These are phyloP conservation scores for Kwoniella heveanensis DNA, from an alignment of 768 basidiomycete species.

Conservation along the genomic window DNA sequence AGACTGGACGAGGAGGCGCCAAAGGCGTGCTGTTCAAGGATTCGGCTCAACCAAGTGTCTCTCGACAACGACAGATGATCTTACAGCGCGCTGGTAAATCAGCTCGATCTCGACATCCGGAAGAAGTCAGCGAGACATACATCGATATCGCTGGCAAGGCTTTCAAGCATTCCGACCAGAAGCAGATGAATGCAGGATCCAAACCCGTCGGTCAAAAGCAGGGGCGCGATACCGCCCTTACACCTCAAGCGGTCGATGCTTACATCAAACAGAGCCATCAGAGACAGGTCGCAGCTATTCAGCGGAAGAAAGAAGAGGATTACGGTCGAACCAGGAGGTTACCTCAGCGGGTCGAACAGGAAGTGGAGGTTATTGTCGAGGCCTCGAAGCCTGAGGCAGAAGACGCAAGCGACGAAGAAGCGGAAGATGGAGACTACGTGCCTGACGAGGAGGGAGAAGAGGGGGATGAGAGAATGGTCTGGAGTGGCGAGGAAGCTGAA, in stretches of 20 bases:
- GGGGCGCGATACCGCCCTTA: slow-evolving; percentile 28
- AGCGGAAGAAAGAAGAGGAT: slow-evolving; percentile 34
- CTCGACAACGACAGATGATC: slow-evolving; percentile 22
- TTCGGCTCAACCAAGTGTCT: slow-evolving; percentile 16
- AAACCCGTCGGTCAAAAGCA: slow-evolving; percentile 36
- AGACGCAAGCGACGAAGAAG: slow-evolving; percentile 19
- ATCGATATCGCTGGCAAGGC: slow-evolving; percentile 34
- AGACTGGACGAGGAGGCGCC: slow-evolving; percentile 15
- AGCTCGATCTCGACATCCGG: slow-evolving; percentile 1
- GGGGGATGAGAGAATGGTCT: slow-evolving; percentile 19
- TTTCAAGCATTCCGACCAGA: slow-evolving; percentile 30
- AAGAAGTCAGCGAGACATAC: slow-evolving; percentile 36
- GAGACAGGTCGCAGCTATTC: slow-evolving; percentile 17
- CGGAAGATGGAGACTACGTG: slow-evolving; percentile 29
- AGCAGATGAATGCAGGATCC: slow-evolving; percentile 29
- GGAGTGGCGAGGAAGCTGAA: slow-evolving; percentile 23
- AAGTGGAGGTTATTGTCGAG: slow-evolving; percentile 28
- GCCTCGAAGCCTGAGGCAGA: slow-evolving; percentile 8
- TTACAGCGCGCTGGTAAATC: slow-evolving; percentile 30
- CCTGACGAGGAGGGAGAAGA: slow-evolving; percentile 19
- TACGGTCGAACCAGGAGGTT: slow-evolving; percentile 30
- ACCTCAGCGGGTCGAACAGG: slow-evolving; percentile 27
- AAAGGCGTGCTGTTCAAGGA: slow-evolving; percentile 27
- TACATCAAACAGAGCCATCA: slow-evolving; percentile 18
- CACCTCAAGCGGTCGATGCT: slow-evolving; percentile 10